Percentiles rank a stretch among this genome's conserved stretches.
Evolutionary conservation across 2,329 filamentous ascomycete genomes (phyloP).

Genomic region (Septoria petroselini): DNA sequence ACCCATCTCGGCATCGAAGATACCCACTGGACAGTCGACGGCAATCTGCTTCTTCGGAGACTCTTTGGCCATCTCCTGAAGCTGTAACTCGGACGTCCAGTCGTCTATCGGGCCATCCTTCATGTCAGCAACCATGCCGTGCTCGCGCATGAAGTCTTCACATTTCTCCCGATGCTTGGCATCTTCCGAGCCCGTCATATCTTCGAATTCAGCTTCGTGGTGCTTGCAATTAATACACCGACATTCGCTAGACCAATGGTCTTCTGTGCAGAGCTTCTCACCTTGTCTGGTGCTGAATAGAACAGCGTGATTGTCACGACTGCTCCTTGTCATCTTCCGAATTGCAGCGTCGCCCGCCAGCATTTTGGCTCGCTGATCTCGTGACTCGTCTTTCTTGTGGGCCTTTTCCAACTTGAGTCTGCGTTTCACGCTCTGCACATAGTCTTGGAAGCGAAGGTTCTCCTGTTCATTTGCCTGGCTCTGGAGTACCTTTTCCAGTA

Average conservation of each 20-base stretch:
- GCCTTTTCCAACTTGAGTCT: conserved; percentile 26
- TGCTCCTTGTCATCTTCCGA: neutral
- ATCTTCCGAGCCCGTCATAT: neutral
- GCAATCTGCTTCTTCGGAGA: neutral
- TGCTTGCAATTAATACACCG: neutral
- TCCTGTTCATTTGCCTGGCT: conserved; percentile 41
- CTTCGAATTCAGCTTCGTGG: neutral
- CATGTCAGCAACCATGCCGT: conserved; percentile 89
- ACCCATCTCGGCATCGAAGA: neutral
- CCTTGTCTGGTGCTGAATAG: neutral
- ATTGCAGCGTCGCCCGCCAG: neutral
- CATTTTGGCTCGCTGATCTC: conserved; percentile 4
- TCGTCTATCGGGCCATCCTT: neutral
- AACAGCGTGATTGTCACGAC: too few species aligned
- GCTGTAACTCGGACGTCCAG: conserved; percentile 39
- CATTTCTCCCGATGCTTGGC: conserved; percentile 1
- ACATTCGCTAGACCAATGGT: neutral
- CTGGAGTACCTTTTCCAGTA: conserved; percentile 44
- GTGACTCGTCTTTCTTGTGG: conserved; percentile 12
- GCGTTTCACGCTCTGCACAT: conserved; percentile 43
- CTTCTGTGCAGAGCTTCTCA: conserved; percentile 1
- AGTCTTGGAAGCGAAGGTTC: conserved; percentile 39
- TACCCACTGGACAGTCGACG: neutral
- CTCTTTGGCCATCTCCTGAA: conserved; percentile 1
- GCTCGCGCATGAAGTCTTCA: conserved; percentile 2